Base-by-base conservation (phyloP, 2,329 filamentous ascomycete genomes). In the Fusarium nematophilum region DNA sequence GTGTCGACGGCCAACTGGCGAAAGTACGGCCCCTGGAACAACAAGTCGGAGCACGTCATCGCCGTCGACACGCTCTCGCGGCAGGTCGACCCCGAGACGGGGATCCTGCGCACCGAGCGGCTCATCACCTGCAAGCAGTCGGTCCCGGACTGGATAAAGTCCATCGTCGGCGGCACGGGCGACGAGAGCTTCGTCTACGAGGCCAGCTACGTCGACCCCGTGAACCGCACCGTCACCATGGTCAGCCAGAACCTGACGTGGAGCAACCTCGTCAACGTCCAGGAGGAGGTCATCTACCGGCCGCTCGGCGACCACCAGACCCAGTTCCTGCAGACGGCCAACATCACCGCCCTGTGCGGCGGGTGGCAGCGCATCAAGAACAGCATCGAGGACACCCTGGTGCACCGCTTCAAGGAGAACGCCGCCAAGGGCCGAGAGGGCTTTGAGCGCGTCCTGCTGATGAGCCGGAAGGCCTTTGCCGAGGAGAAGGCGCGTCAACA, bases 21-120 rank as follows among this genome's bases (percentile, higher is more conserved):
- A 69, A 99, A 99, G 78, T 99, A 99, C 80, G 96, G 92, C 72
- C 94, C 94, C 15, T 98, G 95, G 94, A 99, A 99, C 81, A 91
- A 97, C 76, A 95, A 97, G 80, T 93, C 91, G n/a, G 92, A 93
- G 33, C 95, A 99, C 77, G 95, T 99, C 66, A 88, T 96, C 65
- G 93, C 92, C 66, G 95, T 98, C 71, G 95, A 99, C 80, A 98
- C 94, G 11, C 79, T 99, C 69, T 90, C 88, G 47, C 91, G 95
- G 38, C 66, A 67, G 43, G 80, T 87, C 74, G 83, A 87, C 68
- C 73, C 80, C 2, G 73, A 72, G 17, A 86, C 85, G 10, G 85
- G 85, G 65, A 84, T 87, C 70, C 81, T 87, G 53, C 83, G 83
- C 61, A 87, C 84, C 23, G 85, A 87, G 68, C 83, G 85, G 36